These are phyloP conservation scores for Solanum gandarillasii DNA, from an alignment of 257 asterid species.

Conservation along the genomic window DNA sequence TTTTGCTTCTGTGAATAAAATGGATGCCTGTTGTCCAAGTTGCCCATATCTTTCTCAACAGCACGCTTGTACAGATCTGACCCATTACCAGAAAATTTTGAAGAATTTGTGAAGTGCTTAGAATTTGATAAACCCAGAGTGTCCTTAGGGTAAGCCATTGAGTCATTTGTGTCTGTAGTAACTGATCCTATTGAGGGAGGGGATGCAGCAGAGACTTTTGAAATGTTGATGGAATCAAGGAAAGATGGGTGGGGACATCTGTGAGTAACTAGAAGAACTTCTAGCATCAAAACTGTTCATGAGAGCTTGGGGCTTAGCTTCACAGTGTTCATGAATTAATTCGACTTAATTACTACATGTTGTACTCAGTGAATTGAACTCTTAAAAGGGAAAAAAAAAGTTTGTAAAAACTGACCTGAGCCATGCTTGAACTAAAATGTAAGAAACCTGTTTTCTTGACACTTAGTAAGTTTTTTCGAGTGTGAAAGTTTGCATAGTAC, in stretches of 20 bases:
- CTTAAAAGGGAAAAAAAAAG: background rate
- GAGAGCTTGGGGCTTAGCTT: too few relatives aligned
- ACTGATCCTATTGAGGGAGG: constrained; percentile 26
- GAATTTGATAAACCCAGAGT: constrained; percentile 39
- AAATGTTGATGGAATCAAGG: constrained; percentile 72
- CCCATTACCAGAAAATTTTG: constrained; percentile 35
- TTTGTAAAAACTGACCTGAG: background rate
- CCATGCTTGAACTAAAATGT: background rate
- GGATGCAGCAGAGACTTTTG: constrained; percentile 47
- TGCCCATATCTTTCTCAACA: constrained; percentile 14
- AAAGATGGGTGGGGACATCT: constrained; percentile 50
- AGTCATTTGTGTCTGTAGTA: constrained; percentile 32
- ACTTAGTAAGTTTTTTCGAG: background rate
- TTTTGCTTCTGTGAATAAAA: constrained; percentile 54
- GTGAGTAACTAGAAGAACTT: constrained; percentile 33
- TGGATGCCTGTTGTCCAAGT: constrained; percentile 28
- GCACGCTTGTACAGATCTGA: constrained; percentile 32
- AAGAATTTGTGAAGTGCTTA: constrained; percentile 19
- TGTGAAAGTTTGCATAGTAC: background rate
- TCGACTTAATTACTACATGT: background rate
- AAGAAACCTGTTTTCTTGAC: background rate
- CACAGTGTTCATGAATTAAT: too few relatives aligned
- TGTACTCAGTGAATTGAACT: background rate
- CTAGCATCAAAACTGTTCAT: constrained; percentile 30
- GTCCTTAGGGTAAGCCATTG: constrained; percentile 49